Percentiles rank a stretch among this genome's conserved stretches.
phyloP scores from a whole-genome alignment of 768 basidiomycete genomes.

The Clitopilus hobsonii region DNA sequence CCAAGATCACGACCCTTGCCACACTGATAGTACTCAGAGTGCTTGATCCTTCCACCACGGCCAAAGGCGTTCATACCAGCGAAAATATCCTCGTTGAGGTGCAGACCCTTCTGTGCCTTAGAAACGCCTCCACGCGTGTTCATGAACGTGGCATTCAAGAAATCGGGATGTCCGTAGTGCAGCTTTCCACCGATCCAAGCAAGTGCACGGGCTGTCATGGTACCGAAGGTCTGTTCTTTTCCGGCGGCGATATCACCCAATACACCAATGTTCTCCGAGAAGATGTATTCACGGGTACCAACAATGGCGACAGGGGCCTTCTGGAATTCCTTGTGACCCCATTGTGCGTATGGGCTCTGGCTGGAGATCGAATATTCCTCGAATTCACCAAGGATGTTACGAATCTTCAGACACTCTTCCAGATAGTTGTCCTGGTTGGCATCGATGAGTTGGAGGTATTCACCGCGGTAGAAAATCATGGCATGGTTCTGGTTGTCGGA shows the following conservation, averaged over 20 bases:
- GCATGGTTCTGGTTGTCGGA: slow-evolving; percentile 99
- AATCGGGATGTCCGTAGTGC: slow-evolving; percentile 99
- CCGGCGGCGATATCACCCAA: slow-evolving; percentile 98
- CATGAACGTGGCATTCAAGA: slow-evolving; percentile 98
- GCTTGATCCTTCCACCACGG: slow-evolving; percentile 98
- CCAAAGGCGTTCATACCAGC: slow-evolving; percentile 99
- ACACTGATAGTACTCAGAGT: slow-evolving; percentile 99
- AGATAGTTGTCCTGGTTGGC: slow-evolving; percentile 99
- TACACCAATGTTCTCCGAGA: slow-evolving; percentile 99
- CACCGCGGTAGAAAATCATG: slow-evolving; percentile 97
- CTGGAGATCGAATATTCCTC: slow-evolving; percentile 89
- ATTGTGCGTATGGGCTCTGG: slow-evolving; percentile 94
- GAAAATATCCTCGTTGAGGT: slow-evolving; percentile 99
- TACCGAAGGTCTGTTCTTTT: slow-evolving; percentile 99
- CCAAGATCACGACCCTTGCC: slow-evolving; percentile 99
- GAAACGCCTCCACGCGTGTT: slow-evolving; percentile 97
- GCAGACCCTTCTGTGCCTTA: slow-evolving; percentile 97
- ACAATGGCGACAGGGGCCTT: slow-evolving; percentile 94
- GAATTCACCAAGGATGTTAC: slow-evolving; percentile 96
- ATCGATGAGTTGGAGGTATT: slow-evolving; percentile 98
- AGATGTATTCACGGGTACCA: slow-evolving; percentile 98
- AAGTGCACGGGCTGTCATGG: slow-evolving; percentile 90
- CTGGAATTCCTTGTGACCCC: slow-evolving; percentile 90
- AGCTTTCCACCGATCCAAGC: slow-evolving; percentile 98
- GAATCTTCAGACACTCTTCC: slow-evolving; percentile 98